These are phyloP conservation scores for Arctostaphylos glauca DNA, from an alignment of 148 eudicot species.

Conservation along the genomic window DNA sequence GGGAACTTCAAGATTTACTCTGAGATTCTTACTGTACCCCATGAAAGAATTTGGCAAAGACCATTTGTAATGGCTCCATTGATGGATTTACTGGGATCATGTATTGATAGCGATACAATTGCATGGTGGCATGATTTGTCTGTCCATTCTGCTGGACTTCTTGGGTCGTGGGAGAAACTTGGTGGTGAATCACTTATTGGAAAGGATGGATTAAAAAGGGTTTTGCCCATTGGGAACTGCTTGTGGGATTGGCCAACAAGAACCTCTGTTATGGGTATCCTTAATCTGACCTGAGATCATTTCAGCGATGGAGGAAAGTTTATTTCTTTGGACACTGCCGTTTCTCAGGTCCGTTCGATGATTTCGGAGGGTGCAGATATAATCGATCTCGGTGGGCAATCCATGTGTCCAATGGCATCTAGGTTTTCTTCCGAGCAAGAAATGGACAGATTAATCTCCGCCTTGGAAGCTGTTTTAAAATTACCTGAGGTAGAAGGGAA, in stretches of 20 bases:
- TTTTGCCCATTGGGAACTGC: constrained; percentile 63
- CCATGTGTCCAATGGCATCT: constrained; percentile 82
- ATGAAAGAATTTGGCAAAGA: constrained; percentile 92
- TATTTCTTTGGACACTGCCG: constrained; percentile 54
- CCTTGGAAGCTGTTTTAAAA: constrained; percentile 61
- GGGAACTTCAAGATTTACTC: constrained; percentile 58
- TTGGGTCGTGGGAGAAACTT: constrained; percentile 82
- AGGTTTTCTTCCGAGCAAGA: constrained; percentile 69
- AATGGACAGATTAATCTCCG: constrained; percentile 70
- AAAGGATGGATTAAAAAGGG: constrained; percentile 77
- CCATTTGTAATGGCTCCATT: constrained; percentile 93
- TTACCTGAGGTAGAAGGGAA: constrained; percentile 62
- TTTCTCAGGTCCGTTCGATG: constrained; percentile 56
- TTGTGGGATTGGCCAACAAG: constrained; percentile 78
- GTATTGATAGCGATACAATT: constrained; percentile 53
- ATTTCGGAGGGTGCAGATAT: constrained; percentile 88
- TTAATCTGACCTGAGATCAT: constrained; percentile 92
- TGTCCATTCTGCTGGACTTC: constrained; percentile 49
- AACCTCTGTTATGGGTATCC: constrained; percentile 79
- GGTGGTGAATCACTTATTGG: constrained; percentile 86
- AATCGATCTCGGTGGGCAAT: constrained; percentile 91
- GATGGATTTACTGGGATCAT: constrained; percentile 64
- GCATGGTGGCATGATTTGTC: constrained; percentile 70
- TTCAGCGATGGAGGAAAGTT: constrained; percentile 92
- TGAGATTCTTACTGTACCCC: constrained; percentile 70